Base-by-base conservation (phyloP, 2,329 filamentous ascomycete genomes). In the Stagonosporopsis rhizophila region DNA sequence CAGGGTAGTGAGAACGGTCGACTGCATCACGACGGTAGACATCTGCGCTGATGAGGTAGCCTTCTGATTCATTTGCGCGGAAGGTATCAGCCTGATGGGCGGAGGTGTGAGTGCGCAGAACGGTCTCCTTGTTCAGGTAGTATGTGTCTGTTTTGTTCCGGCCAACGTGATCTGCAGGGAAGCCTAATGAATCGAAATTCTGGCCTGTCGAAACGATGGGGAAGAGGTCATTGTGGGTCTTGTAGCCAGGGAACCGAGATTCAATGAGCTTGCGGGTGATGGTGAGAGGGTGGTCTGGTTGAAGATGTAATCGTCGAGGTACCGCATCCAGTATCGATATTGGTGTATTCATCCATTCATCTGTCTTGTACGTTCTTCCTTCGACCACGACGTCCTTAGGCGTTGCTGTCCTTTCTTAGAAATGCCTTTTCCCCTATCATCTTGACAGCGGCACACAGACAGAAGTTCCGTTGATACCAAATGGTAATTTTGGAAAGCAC, bases 181-280 rank as follows among this genome's bases (percentile, higher is more conserved):
- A 98, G 40, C 93, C 93, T 7, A 99, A 82, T n/a, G 93, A 95
- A 78, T 99, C 95, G 73, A 99, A 99, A 76, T 99, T 99, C 72
- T 97, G 90, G 11, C 82, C 78, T 2, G 91, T 90, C 30, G 89
- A 88, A 22, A 98, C 95, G 37, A 97, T 87, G 0, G 95, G 94
- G 64, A 89, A 87, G 69, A 93, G 86, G 50, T 86, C 81, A 70
- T 91, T 92, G 81, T 97, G 87, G 68, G 90, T 87, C 56, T 85
- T 87, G 79, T 88, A 97, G 9, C 83, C 73, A 0, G 91, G 88
- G 74, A 98, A 99, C 60, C 89, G 88, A 51, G 91, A 92, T 79
- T 98, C 91, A 71, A 99, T 96, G 60, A 99, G 89, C 68, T 92
- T 87, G 35, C 95, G 88, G 11, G 95, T 98, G 69, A 98, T 96